Base-by-base conservation (phyloP, 2,329 filamentous ascomycete genomes). In the Phoma sp. region DNA sequence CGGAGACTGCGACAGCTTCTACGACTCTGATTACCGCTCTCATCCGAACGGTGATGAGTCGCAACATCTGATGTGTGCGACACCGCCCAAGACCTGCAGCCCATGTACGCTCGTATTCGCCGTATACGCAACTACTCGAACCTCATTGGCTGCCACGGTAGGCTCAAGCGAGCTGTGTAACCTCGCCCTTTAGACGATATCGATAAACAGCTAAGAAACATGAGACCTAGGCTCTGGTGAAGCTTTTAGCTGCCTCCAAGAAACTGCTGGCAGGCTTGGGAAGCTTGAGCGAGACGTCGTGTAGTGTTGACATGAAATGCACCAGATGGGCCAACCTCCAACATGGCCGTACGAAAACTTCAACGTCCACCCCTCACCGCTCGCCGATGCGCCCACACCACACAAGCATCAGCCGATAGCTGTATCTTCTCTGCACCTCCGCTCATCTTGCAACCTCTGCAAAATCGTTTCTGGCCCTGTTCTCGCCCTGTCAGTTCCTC, bases 371-470 rank as follows among this genome's bases (percentile, higher is more conserved):
- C 37, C 51, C 48, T 58, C 60, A 64, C 60, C 57, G 61, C 58
- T 48, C 33, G 39, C 33, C 55, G 37, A 45, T 39, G 35, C 41
- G 33, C 46, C 36, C 47, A 40, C 55, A 55, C 53, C 31, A 55
- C 47, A 50, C 43, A 44, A 19, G 39, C 33, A 45, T 55, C 51
- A 51, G 33, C 47, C 48, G 45, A 57, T 50, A 27, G 43, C 44
- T 58, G 52, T 57, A 46, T 50, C 56, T 41, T 43, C n/a, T 35
- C 51, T 62, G 58, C 58, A 62, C 41, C 48, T 53, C 54, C 51
- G 52, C 55, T 52, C 29, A 40, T 57, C 55, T 37, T 50, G 24
- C 51, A 41, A 49, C 35, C 36, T 44, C 29, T 45, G 51, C 57
- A 57, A 32, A 32, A 47, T 58, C 56, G 54, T 40, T 44, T 53